Percentiles rank a stretch among this genome's conserved stretches.
Evolutionary conservation across 2,329 filamentous ascomycete genomes (phyloP).

Genomic region (Xenosphaeropsis pyriputrescens): DNA sequence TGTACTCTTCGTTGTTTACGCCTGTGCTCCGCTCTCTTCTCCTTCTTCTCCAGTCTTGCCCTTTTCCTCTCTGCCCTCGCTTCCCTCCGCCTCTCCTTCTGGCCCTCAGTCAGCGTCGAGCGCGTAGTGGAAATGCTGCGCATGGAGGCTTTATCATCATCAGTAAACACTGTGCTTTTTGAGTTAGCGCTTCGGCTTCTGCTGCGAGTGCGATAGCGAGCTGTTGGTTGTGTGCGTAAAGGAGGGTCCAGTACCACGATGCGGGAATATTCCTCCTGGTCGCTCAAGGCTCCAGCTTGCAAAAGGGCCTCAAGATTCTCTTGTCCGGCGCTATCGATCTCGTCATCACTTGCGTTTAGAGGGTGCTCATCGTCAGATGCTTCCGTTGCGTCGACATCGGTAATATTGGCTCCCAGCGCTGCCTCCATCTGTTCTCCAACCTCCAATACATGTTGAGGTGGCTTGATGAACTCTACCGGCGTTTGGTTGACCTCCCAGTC

Average conservation of each 20-base stretch:
- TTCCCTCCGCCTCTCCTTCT: background rate
- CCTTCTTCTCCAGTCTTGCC: background rate
- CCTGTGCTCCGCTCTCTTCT: background rate
- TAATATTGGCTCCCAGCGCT: background rate
- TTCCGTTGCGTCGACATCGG: background rate
- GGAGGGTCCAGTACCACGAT: background rate
- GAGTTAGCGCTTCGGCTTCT: background rate
- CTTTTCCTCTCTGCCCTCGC: background rate
- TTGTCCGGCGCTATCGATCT: background rate
- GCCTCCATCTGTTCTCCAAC: background rate
- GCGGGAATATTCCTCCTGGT: background rate
- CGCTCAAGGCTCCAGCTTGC: background rate
- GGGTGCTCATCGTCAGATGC: background rate
- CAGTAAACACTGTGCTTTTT: background rate
- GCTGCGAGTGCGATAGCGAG: background rate
- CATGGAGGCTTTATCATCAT: background rate
- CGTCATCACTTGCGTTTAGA: background rate
- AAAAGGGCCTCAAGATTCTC: background rate
- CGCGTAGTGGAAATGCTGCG: background rate
- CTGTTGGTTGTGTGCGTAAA: background rate
- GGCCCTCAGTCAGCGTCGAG: background rate
- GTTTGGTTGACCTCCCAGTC: slow-evolving; percentile 14
- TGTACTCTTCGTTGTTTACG: background rate
- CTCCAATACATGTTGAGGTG: background rate
- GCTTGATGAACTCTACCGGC: slow-evolving; percentile 3